Evolutionary conservation across 306 rosid genomes (phyloP), one percentile per base, ranked within the genome.

Genomic region (Senna tora): DNA sequence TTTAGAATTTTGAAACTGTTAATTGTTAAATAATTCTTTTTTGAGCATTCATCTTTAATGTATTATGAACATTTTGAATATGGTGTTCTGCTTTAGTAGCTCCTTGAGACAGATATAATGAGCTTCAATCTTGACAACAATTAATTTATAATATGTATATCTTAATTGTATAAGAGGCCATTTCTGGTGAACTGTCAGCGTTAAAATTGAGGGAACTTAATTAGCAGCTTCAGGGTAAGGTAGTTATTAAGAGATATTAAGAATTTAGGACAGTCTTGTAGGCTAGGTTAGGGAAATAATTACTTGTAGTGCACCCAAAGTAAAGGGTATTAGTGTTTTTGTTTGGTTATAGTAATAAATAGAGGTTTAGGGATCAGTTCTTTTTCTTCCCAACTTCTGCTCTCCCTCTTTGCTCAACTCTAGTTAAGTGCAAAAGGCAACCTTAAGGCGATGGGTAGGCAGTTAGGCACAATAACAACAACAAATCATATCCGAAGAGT

Each of bases 21-120:
- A 46, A 5, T 36, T 30, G 28, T 73, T 33, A 50, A 49, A 65
- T n/a, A 32, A 20, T 60, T 34, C 1, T 4, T 41, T 65, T 70
- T 65, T 50, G 45, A 7, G 60, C 49, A 50, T 78, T 78, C 77
- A 33, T 52, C 71, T 36, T 57, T 41, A 6, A 8, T 73, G 66
- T 74, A 41, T 69, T 59, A 32, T 49, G 75, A 39, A 74, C 70
- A 12, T 34, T 57, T 71, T 70, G 68, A 65, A 74, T 33, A 69
- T 57, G 65, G 54, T 41, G 46, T 53, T 39, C 2, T 46, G 51
- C 54, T 68, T 52, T 68, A 74, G 30, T 34, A 58, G 22, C 65
- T 54, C 57, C 69, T 45, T 5, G 22, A 63, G 45, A 52, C 63
- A 61, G 28, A 28, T 62, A 62, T 74, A 36, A 53, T 32, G 25